Base-by-base conservation (phyloP, 2,329 filamentous ascomycete species). In the Fusarium mexicanum region DNA sequence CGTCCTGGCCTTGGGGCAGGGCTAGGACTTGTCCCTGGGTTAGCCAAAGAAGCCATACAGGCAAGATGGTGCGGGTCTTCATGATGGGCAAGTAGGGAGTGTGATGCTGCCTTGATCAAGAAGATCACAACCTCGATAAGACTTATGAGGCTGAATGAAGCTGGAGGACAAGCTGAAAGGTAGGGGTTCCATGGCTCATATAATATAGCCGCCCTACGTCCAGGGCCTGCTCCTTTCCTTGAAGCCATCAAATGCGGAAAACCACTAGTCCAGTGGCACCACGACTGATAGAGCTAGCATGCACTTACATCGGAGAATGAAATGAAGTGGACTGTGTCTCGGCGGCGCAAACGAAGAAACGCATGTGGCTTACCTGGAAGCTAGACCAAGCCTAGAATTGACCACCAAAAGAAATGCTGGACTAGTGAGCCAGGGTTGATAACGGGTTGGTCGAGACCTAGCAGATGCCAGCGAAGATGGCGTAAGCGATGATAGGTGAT, bases 21-120 rank as follows among this genome's bases (percentile, higher is more conserved):
- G 66, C 73, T 55, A 75, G 61, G 29, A 61, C 77, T 71, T 79
- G 77, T 53, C 65, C 72, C 43, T 73, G 67, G 22, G 74, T 78
- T 69, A 79, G 77, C 74, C 76, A 78, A 51, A 79, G 63, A 58
- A 79, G 71, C 77, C 77, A 79, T 69, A 77, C 26, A 48, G 77
- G 75, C 54, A 79, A 58, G 33, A 74, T 48, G 26, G 40, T 71
- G 33, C 64, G 59, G 26, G 76, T 73, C 65, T 63, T 79, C 77
- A 79, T 79, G 55, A 51, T 76, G 73, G 62, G 31, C 26, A 66
- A 71, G 47, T 35, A 33, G 51, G 57, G 48, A 43, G 53, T 46
- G 38, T 46, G 53, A 37, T 43, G 51, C 59, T 48, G 54, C 40
- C 54, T 69, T 61, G 62, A 44, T 44, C 51, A 61, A 50, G 62